Percentiles rank a stretch among this genome's conserved stretches.
Evolutionary conservation across 495 filamentous ascomycete species (phyloP).

Genomic region (Hypomontagnella monticulosa): DNA sequence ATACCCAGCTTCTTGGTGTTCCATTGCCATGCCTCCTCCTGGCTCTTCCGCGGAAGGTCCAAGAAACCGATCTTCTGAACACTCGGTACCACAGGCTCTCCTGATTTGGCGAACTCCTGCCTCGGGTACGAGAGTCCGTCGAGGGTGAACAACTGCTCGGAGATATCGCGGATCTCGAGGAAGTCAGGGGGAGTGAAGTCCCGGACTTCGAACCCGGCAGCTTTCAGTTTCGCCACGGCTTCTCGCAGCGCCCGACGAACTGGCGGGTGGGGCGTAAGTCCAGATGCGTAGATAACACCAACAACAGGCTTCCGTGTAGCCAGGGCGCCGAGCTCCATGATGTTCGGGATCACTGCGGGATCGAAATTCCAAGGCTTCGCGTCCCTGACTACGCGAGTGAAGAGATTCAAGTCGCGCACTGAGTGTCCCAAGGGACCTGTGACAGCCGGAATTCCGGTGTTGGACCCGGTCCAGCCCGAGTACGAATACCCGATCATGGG

Average conservation of each 20-base stretch:
- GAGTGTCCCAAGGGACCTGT: constrained; percentile 42
- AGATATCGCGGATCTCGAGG: constrained; percentile 34
- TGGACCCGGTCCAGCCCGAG: constrained; percentile 42
- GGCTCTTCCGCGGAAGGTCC: constrained; percentile 42
- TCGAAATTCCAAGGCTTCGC: constrained; percentile 44
- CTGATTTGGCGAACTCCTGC: constrained; percentile 42
- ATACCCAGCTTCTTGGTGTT: constrained; percentile 42
- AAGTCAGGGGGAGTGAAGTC: constrained; percentile 39
- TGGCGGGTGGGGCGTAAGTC: constrained; percentile 41
- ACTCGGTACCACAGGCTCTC: constrained; percentile 45
- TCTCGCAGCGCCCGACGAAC: constrained; percentile 38
- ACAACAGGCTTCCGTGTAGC: constrained; percentile 47
- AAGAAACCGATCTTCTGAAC: constrained; percentile 47
- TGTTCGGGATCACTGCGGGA: constrained; percentile 40
- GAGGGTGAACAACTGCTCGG: constrained; percentile 47
- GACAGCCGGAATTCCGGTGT: constrained; percentile 44
- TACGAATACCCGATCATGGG: constrained; percentile 52
- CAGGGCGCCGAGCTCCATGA: constrained; percentile 22
- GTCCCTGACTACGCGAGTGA: constrained; percentile 33
- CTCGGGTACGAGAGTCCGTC: constrained; percentile 48
- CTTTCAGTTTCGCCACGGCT: constrained; percentile 34
- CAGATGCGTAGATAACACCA: constrained; percentile 53
- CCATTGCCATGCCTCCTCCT: constrained; percentile 47
- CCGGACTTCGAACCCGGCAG: constrained; percentile 35
- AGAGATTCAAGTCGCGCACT: constrained; percentile 40